These are phyloP conservation scores for Alternaria brassicicola DNA, from an alignment of 2,329 filamentous ascomycete species.

Conservation along the genomic window DNA sequence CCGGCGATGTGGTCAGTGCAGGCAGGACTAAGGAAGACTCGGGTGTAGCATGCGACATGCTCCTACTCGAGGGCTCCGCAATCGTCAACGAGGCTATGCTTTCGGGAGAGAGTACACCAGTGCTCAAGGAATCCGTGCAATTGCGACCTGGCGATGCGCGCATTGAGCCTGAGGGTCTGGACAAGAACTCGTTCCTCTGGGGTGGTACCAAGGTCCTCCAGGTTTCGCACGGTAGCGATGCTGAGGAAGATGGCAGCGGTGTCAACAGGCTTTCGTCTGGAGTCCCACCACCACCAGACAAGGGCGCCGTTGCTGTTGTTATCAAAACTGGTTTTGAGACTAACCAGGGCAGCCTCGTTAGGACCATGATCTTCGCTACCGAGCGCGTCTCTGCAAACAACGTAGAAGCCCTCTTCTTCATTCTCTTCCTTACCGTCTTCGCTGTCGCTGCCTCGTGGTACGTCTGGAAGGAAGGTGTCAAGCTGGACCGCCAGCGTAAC, in stretches of 20 bases:
- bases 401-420: constrained; percentile 93
- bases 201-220: constrained; percentile 98
- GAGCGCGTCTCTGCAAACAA: constrained; percentile 99
- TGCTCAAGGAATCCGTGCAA: constrained; percentile 94
- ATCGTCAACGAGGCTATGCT: constrained; percentile 99
- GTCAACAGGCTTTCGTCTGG: constrained; percentile 74
- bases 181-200: constrained; percentile 96
- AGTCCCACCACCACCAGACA: constrained; percentile 84
- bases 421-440: constrained; percentile 94
- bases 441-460: constrained; percentile 98
- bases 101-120: constrained; percentile 94
- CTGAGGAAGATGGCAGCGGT: constrained; percentile 66
- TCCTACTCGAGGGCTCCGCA: constrained; percentile 89
- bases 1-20: constrained; percentile 91
- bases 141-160: constrained; percentile 80
- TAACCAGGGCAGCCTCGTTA: constrained; percentile 94
- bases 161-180: constrained; percentile 86
- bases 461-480: constrained; percentile 96
- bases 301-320: constrained; percentile 90
- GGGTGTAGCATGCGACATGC: constrained; percentile 95
- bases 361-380: constrained; percentile 99
- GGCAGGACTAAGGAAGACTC: constrained; percentile 95
- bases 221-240: constrained; percentile 82
- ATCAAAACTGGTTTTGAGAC: constrained; percentile 99
- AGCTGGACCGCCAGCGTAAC: constrained; percentile 92